Evolutionary conservation across 2,329 filamentous ascomycete genomes (phyloP).

Genomic region (Calycina marina): DNA sequence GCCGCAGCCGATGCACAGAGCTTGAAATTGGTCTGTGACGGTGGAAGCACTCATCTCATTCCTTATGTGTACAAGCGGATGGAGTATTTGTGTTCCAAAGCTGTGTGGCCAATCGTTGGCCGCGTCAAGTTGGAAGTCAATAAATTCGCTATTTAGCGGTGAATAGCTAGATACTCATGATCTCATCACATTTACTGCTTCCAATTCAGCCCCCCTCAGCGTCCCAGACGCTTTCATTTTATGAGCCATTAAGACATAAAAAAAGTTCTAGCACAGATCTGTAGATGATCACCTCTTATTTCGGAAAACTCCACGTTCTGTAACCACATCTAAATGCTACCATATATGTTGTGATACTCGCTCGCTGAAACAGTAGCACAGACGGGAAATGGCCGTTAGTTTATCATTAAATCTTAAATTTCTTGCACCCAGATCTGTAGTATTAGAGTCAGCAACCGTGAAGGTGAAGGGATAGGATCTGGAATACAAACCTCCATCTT

Average conservation of each 20-base stretch:
- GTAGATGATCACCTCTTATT: neutral
- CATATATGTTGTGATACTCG: conserved; percentile 10
- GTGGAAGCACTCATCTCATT: neutral
- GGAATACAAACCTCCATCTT: conserved; percentile 75
- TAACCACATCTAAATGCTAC: neutral
- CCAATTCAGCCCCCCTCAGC: neutral
- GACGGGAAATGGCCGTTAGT: conserved; percentile 2
- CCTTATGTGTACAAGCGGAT: too few species aligned
- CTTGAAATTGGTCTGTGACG: too few species aligned
- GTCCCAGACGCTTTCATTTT: conserved; percentile 1
- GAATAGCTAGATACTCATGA: too few species aligned
- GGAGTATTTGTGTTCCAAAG: too few species aligned
- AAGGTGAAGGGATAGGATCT: neutral
- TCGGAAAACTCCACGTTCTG: too few species aligned
- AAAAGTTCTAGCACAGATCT: neutral
- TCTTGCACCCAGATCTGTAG: conserved; percentile 20
- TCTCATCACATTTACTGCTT: too few species aligned
- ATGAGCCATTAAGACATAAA: neutral
- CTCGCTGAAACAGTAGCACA: conserved; percentile 17
- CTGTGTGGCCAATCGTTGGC: too few species aligned
- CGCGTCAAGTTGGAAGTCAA: too few species aligned
- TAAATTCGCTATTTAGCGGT: too few species aligned
- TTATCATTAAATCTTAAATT: conserved; percentile 11
- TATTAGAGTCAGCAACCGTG: conserved; percentile 7
- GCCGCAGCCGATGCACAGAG: too few species aligned